Evolutionary conservation across 2,329 filamentous ascomycete genomes (phyloP).

Genomic region (Tolypocladium pustulatum): DNA sequence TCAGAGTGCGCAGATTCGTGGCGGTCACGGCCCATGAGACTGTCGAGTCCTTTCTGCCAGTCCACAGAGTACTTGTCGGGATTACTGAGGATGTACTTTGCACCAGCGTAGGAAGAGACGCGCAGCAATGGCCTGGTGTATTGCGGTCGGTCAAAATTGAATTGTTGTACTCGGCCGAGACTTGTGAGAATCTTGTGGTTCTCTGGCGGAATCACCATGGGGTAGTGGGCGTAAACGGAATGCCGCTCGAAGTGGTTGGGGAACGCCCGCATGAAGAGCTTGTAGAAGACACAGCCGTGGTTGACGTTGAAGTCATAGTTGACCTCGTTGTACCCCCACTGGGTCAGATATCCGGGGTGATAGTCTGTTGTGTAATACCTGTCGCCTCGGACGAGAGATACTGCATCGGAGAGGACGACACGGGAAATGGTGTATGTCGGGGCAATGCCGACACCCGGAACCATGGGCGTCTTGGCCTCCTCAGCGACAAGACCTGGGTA

Average conservation of each 20-base stretch:
- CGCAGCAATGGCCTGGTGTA: slow-evolving; percentile 39
- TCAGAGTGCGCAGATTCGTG: slow-evolving; percentile 33
- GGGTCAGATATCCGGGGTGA: slow-evolving; percentile 62
- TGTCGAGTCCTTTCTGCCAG: slow-evolving; percentile 54
- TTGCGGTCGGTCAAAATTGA: slow-evolving; percentile 56
- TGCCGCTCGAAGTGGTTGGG: slow-evolving; percentile 68
- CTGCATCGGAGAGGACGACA: slow-evolving; percentile 67
- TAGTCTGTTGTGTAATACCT: slow-evolving; percentile 73
- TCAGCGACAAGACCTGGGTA: slow-evolving; percentile 73
- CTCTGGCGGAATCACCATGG: slow-evolving; percentile 59
- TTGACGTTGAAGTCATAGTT: slow-evolving; percentile 64
- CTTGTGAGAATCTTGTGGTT: slow-evolving; percentile 61
- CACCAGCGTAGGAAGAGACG: slow-evolving; percentile 50
- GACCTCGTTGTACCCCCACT: slow-evolving; percentile 73
- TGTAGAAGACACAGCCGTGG: slow-evolving; percentile 77
- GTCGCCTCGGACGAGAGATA: slow-evolving; percentile 68
- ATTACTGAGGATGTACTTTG: slow-evolving; percentile 51
- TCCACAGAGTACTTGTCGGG: slow-evolving; percentile 51
- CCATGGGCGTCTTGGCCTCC: slow-evolving; percentile 63
- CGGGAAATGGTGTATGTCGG: slow-evolving; percentile 69
- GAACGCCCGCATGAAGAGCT: slow-evolving; percentile 70
- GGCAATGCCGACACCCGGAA: slow-evolving; percentile 62
- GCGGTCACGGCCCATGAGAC: slow-evolving; percentile 45
- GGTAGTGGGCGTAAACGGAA: slow-evolving; percentile 74
- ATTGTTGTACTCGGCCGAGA: slow-evolving; percentile 56